Evolutionary conservation across 345 rosid species (phyloP).

Genomic region (Eucalyptus guilfoylei): DNA sequence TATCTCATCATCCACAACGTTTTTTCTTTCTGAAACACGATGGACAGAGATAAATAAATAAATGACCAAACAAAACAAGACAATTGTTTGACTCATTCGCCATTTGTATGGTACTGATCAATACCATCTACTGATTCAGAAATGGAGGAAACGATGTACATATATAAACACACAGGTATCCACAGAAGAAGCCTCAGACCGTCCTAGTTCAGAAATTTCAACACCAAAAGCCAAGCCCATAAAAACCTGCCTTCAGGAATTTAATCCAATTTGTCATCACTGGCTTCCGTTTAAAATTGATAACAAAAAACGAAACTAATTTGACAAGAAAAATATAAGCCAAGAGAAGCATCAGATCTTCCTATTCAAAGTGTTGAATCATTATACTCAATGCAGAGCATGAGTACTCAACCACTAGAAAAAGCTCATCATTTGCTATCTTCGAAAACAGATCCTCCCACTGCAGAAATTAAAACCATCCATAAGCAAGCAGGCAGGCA

Average conservation of each 20-base stretch:
- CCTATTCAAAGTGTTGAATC: background rate
- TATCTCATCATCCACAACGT: background rate
- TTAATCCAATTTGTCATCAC: background rate
- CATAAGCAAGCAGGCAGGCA: background rate
- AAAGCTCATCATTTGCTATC: background rate
- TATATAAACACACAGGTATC: background rate
- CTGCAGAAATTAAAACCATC: background rate
- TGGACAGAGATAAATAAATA: background rate
- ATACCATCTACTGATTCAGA: background rate
- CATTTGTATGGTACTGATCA: background rate
- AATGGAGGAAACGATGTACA: background rate
- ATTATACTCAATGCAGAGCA: background rate
- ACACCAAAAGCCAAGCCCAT: background rate
- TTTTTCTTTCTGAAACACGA: background rate
- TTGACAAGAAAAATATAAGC: background rate
- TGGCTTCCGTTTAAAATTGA: background rate
- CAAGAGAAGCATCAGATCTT: background rate
- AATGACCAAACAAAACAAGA: background rate
- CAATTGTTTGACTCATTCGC: background rate
- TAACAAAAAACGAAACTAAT: background rate
- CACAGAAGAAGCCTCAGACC: background rate
- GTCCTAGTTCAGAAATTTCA: background rate
- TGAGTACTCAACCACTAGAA: background rate
- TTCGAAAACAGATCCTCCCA: background rate
- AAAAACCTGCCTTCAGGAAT: background rate